Evolutionary conservation across 1,284 basidiomycete genomes (phyloP), one percentile per base, ranked within the genome.

Genomic region (Schizopora paradoxa): DNA sequence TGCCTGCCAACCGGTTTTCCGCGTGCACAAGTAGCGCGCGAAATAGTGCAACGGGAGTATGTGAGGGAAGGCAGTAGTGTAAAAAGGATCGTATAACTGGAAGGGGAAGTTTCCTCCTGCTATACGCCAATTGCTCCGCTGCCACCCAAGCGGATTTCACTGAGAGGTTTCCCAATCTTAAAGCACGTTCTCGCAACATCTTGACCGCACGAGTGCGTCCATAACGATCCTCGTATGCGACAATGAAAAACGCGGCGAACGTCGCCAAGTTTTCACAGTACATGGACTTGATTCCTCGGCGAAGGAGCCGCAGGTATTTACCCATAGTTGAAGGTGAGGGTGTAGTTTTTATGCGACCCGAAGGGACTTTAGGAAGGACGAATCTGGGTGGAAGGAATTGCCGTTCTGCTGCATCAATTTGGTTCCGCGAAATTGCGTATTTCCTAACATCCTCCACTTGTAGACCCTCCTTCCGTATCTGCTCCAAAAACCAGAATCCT

Each of bases 211-310:
- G 41, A 11, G 26, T 34, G 11, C 26, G 37, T 19, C 42, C 39
- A 18, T 34, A 23, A 11, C 19, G 41, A 13, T 31, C 21, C 10
- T 39, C 36, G 21, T 51, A 51, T 6, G 40, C 45, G 7, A 13
- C n/a, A 7, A 51, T 51, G 38, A 51, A 51, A 23, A 42, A 34
- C 6, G 45, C 45, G 5, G 44, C 22, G 23, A 28, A 43, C 22
- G 35, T 22, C 18, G 33, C 35, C 13, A 51, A 47, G 25, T 39
- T 11, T 13, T n/a, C 34, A 35, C 13, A 45, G 40, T n/a, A 7
- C 21, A 6, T 4, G 7, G 44, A 16, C 3, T 10, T 21, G 22
- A 43, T 26, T 22, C 31, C 31, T n/a, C 18, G 41, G 1, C 49
- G 41, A 2, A 51, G 14, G 26, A 43, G 21, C 13, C 49, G 49